Evolutionary conservation across 2,329 filamentous ascomycete species (phyloP), one percentile per base, ranked within the genome.

Genomic region (Aspergillus caelatus): DNA sequence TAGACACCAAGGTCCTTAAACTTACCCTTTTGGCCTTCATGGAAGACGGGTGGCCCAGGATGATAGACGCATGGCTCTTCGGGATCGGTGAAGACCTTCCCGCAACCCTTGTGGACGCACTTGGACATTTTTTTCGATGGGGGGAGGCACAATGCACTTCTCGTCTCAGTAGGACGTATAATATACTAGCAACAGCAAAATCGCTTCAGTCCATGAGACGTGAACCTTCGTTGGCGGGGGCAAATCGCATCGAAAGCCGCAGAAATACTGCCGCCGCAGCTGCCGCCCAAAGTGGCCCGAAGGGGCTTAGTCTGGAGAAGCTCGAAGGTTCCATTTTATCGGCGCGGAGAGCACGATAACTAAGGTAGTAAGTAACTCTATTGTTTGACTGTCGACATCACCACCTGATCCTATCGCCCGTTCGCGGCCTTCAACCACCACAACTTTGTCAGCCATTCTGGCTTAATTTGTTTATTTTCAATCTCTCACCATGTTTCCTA

Each of bases 1-100:
- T 64, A 32, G 61, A 61, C 63, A 66, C 64, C 71, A 75, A 72
- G 72, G 72, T 70, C 65, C 67, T 64, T 58, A n/a, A 75, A 32
- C 81, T 76, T 83, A 97, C 94, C 95, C 89, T 99, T 98, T 81
- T 97, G 94, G 65, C 95, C 95, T 82, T 99, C 95, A 78, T 98
- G 95, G 79, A 99, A 99, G 77, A 95, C 85, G 53, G 95, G 95
- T 68, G 94, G 92, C 62, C 94, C 94, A 50, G 94, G 93, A 81
- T 99, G 95, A 82, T 97, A 98, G 71, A 88, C 82, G 81, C 95
- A 99, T 70, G 89, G 85, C 78, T 97, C 94, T 48, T 92, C 88
- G 11, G 89, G 81, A 78, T 97, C 91, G 56, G 89, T 89, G 79
- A 93, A 98, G 68, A 84, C 80, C 85, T 97, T 98, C 73, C 91